These are phyloP conservation scores for Aegle marmelos DNA, from an alignment of 345 rosid genomes.

Conservation along the genomic window DNA sequence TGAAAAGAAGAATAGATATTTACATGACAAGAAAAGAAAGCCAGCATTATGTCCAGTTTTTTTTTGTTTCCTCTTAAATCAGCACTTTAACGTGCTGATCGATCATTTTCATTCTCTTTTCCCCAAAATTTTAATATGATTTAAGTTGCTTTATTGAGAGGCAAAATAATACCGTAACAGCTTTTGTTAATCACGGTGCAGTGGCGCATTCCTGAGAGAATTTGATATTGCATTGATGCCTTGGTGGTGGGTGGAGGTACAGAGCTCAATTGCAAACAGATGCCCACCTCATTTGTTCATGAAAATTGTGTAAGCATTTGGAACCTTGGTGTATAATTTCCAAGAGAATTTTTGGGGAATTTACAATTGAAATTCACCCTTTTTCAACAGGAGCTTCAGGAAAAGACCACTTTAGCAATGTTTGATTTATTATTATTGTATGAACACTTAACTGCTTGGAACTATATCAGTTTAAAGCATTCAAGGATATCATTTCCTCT, in stretches of 20 bases:
- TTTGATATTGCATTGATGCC: too few relatives aligned
- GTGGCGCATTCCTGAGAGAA: neutral
- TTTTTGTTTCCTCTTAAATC: too few relatives aligned
- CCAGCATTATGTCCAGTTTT: neutral
- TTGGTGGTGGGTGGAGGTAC: neutral
- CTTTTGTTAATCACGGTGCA: neutral
- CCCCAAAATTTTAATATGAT: neutral
- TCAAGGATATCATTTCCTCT: too few relatives aligned
- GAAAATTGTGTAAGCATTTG: neutral
- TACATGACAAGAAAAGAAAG: neutral
- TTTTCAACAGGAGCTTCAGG: neutral
- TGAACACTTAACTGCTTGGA: neutral
- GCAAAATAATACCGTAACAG: neutral
- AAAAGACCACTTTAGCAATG: neutral
- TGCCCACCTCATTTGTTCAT: neutral
- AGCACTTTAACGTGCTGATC: neutral
- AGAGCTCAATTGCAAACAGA: neutral
- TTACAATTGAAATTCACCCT: neutral
- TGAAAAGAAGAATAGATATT: neutral
- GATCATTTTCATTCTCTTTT: neutral
- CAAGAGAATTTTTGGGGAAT: neutral
- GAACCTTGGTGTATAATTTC: neutral
- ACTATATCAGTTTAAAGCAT: neutral
- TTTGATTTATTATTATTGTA: neutral
- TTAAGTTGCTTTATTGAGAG: neutral